A percentile compares a stretch with the other conserved stretches of the same genome.
Conservation (phyloP, 306 rosid species). For the Cucumis cinereus region DNA sequence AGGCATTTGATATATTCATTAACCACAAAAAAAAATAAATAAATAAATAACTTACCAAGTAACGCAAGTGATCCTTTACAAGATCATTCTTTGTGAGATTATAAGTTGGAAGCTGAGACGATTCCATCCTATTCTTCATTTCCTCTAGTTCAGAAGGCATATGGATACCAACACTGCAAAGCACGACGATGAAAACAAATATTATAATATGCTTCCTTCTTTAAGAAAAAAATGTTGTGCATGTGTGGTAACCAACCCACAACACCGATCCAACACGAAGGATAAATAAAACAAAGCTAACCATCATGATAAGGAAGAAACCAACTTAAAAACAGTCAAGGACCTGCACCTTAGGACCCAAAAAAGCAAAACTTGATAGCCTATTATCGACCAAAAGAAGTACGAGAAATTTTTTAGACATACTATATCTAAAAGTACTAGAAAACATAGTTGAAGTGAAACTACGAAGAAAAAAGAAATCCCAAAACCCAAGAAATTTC, state of each 20-base stretch:
- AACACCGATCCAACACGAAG: not conserved
- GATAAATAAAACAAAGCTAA: not conserved
- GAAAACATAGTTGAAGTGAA: too few species aligned
- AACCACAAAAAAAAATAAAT: not conserved
- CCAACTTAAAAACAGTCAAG: not conserved
- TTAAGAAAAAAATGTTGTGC: not conserved
- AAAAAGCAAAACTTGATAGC: not conserved
- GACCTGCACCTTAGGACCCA: not conserved
- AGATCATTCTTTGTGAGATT: slow-evolving; percentile 70
- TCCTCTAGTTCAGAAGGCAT: slow-evolving; percentile 50
- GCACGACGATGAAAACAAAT: not conserved
- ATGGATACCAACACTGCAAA: slow-evolving; percentile 77
- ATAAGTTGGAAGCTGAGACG: slow-evolving; percentile 46
- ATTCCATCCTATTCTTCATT: slow-evolving; percentile 46
- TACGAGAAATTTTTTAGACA: too few species aligned
- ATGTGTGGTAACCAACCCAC: not conserved
- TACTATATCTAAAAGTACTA: too few species aligned
- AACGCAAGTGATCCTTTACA: slow-evolving; percentile 86
- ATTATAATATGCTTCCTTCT: not conserved
- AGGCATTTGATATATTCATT: not conserved
- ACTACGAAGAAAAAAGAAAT: too few species aligned
- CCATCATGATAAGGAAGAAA: not conserved
- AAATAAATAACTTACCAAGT: slow-evolving; percentile 61
- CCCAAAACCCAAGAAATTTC: too few species aligned
- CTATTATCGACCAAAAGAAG: not conserved